A percentile compares a stretch with the other conserved stretches of the same genome.
These are phyloP conservation scores for Avena insularis DNA, from an alignment of 176 grass and related monocot species.

Conservation along the genomic window DNA sequence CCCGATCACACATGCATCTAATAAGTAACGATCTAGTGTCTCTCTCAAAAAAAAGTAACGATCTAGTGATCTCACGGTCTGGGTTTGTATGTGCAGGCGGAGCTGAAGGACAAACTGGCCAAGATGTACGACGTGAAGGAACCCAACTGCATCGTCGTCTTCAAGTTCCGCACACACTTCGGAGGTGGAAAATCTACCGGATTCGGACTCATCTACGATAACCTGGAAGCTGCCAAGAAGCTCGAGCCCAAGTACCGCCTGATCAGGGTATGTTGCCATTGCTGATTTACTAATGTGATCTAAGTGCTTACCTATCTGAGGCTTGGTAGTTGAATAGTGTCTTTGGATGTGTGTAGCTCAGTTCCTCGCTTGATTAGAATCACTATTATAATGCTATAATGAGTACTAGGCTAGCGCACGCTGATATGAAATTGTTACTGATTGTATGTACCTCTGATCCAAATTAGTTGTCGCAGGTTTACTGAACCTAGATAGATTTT, in stretches of 20 bases:
- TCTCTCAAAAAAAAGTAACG: too few species aligned
- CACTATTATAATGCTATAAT: neutral
- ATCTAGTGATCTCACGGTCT: slow-evolving; percentile 22
- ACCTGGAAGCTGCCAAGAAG: slow-evolving; percentile 80
- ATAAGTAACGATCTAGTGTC: too few species aligned
- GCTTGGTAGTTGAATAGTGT: neutral
- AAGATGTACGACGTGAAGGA: slow-evolving; percentile 87
- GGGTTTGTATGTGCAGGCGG: slow-evolving; percentile 45
- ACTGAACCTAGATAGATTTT: too few species aligned
- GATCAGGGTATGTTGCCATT: slow-evolving; percentile 69
- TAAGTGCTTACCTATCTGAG: neutral
- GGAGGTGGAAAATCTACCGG: slow-evolving; percentile 95
- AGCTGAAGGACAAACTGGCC: slow-evolving; percentile 86
- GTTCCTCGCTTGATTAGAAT: neutral
- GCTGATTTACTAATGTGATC: neutral
- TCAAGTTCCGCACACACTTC: slow-evolving; percentile 98
- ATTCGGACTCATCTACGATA: slow-evolving; percentile 94
- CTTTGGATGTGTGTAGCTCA: neutral
- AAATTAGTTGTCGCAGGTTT: too few species aligned
- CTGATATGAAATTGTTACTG: neutral
- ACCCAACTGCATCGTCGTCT: slow-evolving; percentile 85
- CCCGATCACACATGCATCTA: neutral
- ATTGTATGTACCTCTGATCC: neutral
- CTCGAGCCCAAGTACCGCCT: slow-evolving; percentile 96
- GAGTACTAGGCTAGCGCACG: neutral